These are phyloP conservation scores for Oryza officinalis DNA, from an alignment of 176 grass and related monocot species.

Conservation along the genomic window DNA sequence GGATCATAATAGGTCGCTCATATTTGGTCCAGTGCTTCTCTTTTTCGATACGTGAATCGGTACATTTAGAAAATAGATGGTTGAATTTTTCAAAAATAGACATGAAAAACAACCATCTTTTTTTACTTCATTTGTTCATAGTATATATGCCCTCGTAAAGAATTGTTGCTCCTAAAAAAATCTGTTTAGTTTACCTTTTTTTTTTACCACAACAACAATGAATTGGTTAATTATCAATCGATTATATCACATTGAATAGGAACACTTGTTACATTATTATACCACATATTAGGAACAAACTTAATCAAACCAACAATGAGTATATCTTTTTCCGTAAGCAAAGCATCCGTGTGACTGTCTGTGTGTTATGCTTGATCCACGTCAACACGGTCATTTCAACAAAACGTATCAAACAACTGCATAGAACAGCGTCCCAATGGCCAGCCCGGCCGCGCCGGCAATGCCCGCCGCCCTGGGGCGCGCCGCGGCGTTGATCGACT, in stretches of 20 bases:
- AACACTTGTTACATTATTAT: constrained; percentile 9
- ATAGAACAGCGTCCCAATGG: constrained; percentile 46
- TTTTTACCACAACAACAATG: not conserved
- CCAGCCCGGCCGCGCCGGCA: constrained; percentile 44
- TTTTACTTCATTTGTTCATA: not conserved
- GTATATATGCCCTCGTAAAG: too few relatives aligned
- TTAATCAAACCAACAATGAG: not conserved
- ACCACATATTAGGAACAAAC: not conserved
- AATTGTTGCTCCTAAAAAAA: not conserved
- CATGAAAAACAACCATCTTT: not conserved
- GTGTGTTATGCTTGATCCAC: not conserved
- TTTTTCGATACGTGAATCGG: not conserved
- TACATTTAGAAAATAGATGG: not conserved
- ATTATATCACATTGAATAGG: not conserved
- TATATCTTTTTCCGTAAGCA: not conserved
- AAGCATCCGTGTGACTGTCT: not conserved
- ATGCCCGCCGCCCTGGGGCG: constrained; percentile 25
- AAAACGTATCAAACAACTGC: constrained; percentile 50
- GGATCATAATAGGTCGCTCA: not conserved
- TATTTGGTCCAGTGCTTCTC: not conserved
- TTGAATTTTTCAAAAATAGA: not conserved
- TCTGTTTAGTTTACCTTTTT: not conserved
- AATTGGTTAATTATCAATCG: not conserved
- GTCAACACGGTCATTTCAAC: not conserved
- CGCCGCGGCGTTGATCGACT: constrained; percentile 42